These are phyloP conservation scores for Arthrobotrys conoides DNA, from an alignment of 2,329 filamentous ascomycete genomes.

Conservation along the genomic window DNA sequence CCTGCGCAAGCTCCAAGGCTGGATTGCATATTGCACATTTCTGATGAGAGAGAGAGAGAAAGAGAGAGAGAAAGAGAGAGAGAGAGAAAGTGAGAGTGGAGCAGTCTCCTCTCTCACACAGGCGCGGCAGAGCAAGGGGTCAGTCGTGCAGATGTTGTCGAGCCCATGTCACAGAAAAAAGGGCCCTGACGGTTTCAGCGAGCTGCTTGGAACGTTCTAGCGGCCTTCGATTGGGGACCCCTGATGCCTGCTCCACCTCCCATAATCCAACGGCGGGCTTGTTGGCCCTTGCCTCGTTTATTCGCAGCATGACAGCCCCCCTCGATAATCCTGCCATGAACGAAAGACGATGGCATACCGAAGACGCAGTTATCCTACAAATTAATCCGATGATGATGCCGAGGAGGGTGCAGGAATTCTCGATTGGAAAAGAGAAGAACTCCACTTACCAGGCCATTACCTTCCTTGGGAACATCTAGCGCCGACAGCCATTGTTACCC, in stretches of 20 bases:
- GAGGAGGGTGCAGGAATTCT: constrained; percentile 7
- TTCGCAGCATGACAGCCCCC: constrained; percentile 44
- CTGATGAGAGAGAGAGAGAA: neutral
- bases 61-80: neutral
- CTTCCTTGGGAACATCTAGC: constrained; percentile 45
- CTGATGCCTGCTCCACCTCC: constrained; percentile 49
- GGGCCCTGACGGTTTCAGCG: constrained; percentile 57
- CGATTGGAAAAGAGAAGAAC: constrained; percentile 8
- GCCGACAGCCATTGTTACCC: constrained; percentile 6
- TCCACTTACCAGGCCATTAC: constrained; percentile 27
- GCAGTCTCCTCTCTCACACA: constrained; percentile 31
- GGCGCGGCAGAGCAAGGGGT: constrained; percentile 48
- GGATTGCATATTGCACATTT: constrained; percentile 47
- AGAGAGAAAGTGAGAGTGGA: constrained; percentile 4
- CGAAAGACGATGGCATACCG: constrained; percentile 33
- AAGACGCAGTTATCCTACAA: constrained; percentile 23
- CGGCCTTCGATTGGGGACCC: constrained; percentile 50
- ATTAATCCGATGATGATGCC: constrained; percentile 33
- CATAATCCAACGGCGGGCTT: constrained; percentile 45
- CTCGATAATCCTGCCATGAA: constrained; percentile 40
- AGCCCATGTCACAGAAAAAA: constrained; percentile 46
- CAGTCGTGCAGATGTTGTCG: constrained; percentile 32
- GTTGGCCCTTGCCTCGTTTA: constrained; percentile 30
- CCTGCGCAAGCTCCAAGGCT: constrained; percentile 36
- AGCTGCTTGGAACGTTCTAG: constrained; percentile 60